Percentiles rank a stretch among this genome's conserved stretches.
These are phyloP conservation scores for Mortierella sp. DNA, from an alignment of 371 early-diverging fungal genomes.

Conservation along the genomic window DNA sequence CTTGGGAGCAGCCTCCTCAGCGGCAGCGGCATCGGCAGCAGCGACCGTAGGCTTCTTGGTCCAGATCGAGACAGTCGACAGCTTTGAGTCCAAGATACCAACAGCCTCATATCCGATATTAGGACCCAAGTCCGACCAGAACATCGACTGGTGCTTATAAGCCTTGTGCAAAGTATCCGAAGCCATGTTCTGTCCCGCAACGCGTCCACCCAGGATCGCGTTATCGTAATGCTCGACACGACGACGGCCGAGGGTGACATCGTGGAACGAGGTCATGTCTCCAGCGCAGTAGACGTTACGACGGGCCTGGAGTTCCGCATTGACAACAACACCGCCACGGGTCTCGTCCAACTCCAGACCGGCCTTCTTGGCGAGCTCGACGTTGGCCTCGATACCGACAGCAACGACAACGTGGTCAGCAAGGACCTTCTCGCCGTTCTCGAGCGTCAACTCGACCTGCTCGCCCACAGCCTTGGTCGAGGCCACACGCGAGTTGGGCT, in stretches of 20 bases:
- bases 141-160: slow-evolving; percentile 83
- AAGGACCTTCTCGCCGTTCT: slow-evolving; percentile 59
- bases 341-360: slow-evolving; percentile 79
- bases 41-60: slow-evolving; percentile 69
- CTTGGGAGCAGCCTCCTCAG: slow-evolving; percentile 8
- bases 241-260: slow-evolving; percentile 80
- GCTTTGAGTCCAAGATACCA: slow-evolving; percentile 75
- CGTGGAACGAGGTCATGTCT: slow-evolving; percentile 82
- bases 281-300: slow-evolving; percentile 83
- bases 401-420: slow-evolving; percentile 82
- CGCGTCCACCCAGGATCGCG: slow-evolving; percentile 78
- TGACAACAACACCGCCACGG: slow-evolving; percentile 79
- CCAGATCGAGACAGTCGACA: slow-evolving; percentile 81
- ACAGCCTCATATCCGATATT: slow-evolving; percentile 83
- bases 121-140: slow-evolving; percentile 85
- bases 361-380: slow-evolving; percentile 74
- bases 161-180: slow-evolving; percentile 67
- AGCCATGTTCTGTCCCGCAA: slow-evolving; percentile 82
- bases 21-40: slow-evolving; percentile 54
- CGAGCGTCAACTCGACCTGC: slow-evolving; percentile 66
- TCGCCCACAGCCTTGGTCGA: slow-evolving; percentile 60
- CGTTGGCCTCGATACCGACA: slow-evolving; percentile 81
- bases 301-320: slow-evolving; percentile 83
- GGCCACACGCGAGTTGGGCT: slow-evolving; percentile 63
- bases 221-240: slow-evolving; percentile 85